Conservation (phyloP, 2,329 filamentous ascomycete genomes). For the Claviceps capensis region DNA sequence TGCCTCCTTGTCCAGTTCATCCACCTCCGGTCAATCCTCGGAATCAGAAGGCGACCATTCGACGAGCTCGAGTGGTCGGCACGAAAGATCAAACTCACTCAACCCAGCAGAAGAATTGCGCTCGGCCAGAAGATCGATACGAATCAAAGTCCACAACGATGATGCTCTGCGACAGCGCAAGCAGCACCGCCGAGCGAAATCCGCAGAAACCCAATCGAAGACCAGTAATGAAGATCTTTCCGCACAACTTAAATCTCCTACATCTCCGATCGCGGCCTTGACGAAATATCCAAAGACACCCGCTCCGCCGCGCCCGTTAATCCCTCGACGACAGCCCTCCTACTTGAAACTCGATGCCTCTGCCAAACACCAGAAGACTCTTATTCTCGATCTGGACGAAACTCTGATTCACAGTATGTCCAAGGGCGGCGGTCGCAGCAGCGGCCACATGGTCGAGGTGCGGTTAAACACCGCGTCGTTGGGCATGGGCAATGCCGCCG, state of each 20-base stretch:
- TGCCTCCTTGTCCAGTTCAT: conserved; percentile 22
- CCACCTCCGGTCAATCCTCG: conserved; percentile 54
- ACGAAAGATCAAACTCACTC: conserved; percentile 51
- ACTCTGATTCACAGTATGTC: conserved; percentile 97
- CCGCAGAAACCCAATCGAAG: conserved; percentile 29
- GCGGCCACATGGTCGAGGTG: conserved; percentile 97
- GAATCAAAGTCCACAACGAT: conserved; percentile 80
- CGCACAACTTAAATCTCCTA: conserved; percentile 84
- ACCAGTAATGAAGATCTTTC: conserved; percentile 42
- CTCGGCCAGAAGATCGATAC: conserved; percentile 64
- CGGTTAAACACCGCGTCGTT: conserved; percentile 64
- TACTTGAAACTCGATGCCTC: conserved; percentile 54
- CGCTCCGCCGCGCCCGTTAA: conserved; percentile 75
- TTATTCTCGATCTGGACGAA: conserved; percentile 92
- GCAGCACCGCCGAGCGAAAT: conserved; percentile 48
- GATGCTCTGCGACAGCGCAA: conserved; percentile 62
- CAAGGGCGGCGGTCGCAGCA: conserved; percentile 72
- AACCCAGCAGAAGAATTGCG: conserved; percentile 46
- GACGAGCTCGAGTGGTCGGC: conserved; percentile 23
- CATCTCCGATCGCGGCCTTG: conserved; percentile 62
- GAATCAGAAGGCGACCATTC: conserved; percentile 52
- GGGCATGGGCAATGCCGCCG: conserved; percentile 49
- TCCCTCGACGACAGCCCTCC: conserved; percentile 79
- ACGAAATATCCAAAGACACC: conserved; percentile 87
- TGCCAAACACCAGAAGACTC: conserved; percentile 64